These are phyloP conservation scores for Sphaerobolus stellatus DNA, from an alignment of 1,284 basidiomycete genomes.

Conservation along the genomic window DNA sequence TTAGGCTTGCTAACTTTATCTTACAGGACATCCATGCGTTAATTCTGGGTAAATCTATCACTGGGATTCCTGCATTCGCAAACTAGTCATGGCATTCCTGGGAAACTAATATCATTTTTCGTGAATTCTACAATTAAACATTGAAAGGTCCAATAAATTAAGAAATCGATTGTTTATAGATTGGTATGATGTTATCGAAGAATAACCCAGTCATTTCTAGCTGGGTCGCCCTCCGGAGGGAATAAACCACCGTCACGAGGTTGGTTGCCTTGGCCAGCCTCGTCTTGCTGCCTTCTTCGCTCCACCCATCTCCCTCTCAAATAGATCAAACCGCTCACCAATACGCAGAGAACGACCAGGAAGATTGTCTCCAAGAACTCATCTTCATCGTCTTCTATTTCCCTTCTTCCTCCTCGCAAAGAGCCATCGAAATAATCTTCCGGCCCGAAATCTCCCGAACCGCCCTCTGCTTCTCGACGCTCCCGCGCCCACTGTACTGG, in stretches of 20 bases:
- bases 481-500: slow-evolving; percentile 69
- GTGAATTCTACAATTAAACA: not conserved
- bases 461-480: slow-evolving; percentile 67
- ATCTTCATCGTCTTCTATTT: slow-evolving; percentile 55
- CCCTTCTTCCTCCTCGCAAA: slow-evolving; percentile 41
- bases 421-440: slow-evolving; percentile 79
- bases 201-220: slow-evolving; percentile 63
- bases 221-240: slow-evolving; percentile 63
- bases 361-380: slow-evolving; percentile 74
- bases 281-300: slow-evolving; percentile 54
- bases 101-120: not conserved
- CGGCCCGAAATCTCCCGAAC: slow-evolving; percentile 70
- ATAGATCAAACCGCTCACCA: slow-evolving; percentile 68
- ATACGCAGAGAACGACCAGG: slow-evolving; percentile 61
- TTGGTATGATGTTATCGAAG: slow-evolving; percentile 38
- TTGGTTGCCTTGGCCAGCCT: slow-evolving; percentile 31
- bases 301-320: slow-evolving; percentile 70
- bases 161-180: not conserved
- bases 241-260: slow-evolving; percentile 46
- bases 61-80: slow-evolving; percentile 80
- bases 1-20: slow-evolving; percentile 9
- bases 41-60: slow-evolving; percentile 90
- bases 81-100: slow-evolving; percentile 35
- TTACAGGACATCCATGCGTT: slow-evolving; percentile 79
- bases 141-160: not conserved